Conservation (phyloP, 129 eudicot genomes). For the Cynara cardunculus region DNA sequence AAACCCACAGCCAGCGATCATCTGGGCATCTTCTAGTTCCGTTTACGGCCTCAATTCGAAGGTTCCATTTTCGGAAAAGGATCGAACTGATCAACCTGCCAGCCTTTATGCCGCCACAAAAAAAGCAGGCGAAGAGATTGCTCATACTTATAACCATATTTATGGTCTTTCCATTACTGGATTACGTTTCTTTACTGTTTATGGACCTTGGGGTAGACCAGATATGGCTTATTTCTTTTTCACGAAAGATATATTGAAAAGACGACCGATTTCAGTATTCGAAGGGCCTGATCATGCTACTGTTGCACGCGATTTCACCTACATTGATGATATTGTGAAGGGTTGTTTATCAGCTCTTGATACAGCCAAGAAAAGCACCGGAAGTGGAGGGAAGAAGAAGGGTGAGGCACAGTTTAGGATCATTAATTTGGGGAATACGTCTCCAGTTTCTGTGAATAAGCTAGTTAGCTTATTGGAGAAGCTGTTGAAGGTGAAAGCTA, state of each 20-base stretch:
- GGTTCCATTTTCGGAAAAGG: conserved; percentile 62
- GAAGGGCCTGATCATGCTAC: conserved; percentile 56
- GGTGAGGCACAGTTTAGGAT: conserved; percentile 62
- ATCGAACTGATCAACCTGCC: conserved; percentile 61
- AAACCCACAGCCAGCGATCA: conserved; percentile 56
- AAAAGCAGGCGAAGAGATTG: conserved; percentile 73
- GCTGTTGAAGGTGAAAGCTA: conserved; percentile 63
- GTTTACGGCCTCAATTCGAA: conserved; percentile 66
- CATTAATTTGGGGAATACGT: conserved; percentile 62
- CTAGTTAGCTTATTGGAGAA: conserved; percentile 60
- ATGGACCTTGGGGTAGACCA: conserved; percentile 80
- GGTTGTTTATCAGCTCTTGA: conserved; percentile 61
- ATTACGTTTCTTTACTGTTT: conserved; percentile 59
- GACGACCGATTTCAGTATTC: conserved; percentile 43
- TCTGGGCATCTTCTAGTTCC: conserved; percentile 73
- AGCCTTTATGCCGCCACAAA: conserved; percentile 70
- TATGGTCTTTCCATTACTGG: conserved; percentile 64
- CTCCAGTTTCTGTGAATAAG: conserved; percentile 52
- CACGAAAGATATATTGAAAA: conserved; percentile 54
- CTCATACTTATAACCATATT: conserved; percentile 62
- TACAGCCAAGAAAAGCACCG: conserved; percentile 58
- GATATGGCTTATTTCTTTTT: conserved; percentile 77
- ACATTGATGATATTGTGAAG: conserved; percentile 69
- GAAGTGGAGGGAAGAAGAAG: conserved; percentile 60
- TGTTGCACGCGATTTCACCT: conserved; percentile 61